Conservation (phyloP, 345 rosid species). For the sweet orange (Citrus sinensis) region DVS_A1.0 CM039167.1:27874001-27874500, state of each 20-base stretch:
- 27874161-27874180: constrained; percentile 65
- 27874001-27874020: constrained; percentile 45
- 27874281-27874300: constrained; percentile 64
- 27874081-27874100: constrained; percentile 31
- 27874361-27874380: constrained; percentile 8
- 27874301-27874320: constrained; percentile 37
- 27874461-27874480: constrained; percentile 29
- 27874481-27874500: constrained; percentile 46
- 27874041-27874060: constrained; percentile 31
- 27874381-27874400: constrained; percentile 9
- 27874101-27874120: constrained; percentile 25
- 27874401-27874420: not conserved
- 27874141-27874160: constrained; percentile 40
- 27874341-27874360: constrained; percentile 20
- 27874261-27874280: constrained; percentile 46
- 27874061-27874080: constrained; percentile 29
- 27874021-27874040: constrained; percentile 46
- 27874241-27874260: constrained; percentile 45
- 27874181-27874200: constrained; percentile 59
- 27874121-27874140: constrained; percentile 25
- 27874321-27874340: constrained; percentile 31
- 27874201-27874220: constrained; percentile 51
- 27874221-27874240: constrained; percentile 18
- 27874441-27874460: constrained; percentile 59
- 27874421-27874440: not conserved